These are phyloP conservation scores for Apiospora saccharicola DNA, from an alignment of 2,329 filamentous ascomycete species.

Conservation along the genomic window DNA sequence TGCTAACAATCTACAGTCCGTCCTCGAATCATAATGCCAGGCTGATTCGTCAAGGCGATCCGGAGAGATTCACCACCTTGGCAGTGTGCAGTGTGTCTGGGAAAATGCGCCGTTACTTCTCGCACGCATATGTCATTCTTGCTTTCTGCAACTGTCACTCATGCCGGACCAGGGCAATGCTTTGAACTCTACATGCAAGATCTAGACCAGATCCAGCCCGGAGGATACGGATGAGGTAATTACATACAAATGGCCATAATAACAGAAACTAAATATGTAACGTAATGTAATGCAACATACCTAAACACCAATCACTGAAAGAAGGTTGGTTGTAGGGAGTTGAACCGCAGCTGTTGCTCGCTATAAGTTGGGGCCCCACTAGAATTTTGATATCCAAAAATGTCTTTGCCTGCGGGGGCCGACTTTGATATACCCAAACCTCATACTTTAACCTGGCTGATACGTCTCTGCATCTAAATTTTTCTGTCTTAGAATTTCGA, in stretches of 20 bases:
- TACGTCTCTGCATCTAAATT: not conserved
- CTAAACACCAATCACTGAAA: not conserved
- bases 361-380: constrained; percentile 5
- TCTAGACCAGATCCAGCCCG: not conserved
- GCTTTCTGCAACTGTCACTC: not conserved
- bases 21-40: not conserved
- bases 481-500: not conserved
- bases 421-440: not conserved
- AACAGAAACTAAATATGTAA: not conserved
- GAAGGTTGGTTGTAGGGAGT: not conserved
- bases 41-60: not conserved
- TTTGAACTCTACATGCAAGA: not conserved
- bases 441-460: not conserved
- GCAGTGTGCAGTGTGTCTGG: not conserved
- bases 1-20: not conserved
- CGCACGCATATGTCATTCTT: constrained; percentile 9
- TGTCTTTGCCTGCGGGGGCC: not conserved
- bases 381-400: constrained; percentile 13
- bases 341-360: not conserved
- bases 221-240: constrained; percentile 7
- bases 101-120: not conserved
- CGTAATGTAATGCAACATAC: not conserved
- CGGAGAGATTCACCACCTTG: not conserved
- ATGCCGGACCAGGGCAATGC: not conserved
- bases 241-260: not conserved